A percentile compares a stretch with the other conserved stretches of the same genome.
Conservation (phyloP, 768 basidiomycete species). For the Suillus ampliporus region DNA sequence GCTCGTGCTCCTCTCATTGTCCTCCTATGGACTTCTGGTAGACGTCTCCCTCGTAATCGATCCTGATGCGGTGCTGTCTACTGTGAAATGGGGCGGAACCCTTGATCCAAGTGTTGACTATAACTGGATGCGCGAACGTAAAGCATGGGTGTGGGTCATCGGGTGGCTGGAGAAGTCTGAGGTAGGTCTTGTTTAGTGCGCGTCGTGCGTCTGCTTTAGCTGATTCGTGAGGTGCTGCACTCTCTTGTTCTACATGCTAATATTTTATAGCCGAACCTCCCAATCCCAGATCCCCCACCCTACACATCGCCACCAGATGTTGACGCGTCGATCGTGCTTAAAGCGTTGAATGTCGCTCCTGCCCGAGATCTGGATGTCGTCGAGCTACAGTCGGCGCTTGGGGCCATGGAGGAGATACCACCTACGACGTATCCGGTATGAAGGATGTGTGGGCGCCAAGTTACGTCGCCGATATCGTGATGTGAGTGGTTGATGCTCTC, state of each 20-base stretch:
- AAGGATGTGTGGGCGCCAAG: not conserved
- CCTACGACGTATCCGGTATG: slow-evolving; percentile 29
- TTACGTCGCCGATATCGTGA: not conserved
- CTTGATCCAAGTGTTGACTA: slow-evolving; percentile 20
- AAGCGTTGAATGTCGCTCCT: slow-evolving; percentile 56
- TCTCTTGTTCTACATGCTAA: not conserved
- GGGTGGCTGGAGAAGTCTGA: slow-evolving; percentile 60
- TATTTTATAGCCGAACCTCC: slow-evolving; percentile 39
- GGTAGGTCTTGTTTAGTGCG: slow-evolving; percentile 39
- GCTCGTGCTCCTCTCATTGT: slow-evolving; percentile 54
- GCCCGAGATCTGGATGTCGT: slow-evolving; percentile 50
- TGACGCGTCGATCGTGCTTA: slow-evolving; percentile 52
- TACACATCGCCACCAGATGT: slow-evolving; percentile 46
- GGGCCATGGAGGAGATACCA: slow-evolving; percentile 23
- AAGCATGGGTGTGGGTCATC: slow-evolving; percentile 56
- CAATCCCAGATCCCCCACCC: slow-evolving; percentile 49
- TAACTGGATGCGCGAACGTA: slow-evolving; percentile 59
- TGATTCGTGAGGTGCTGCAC: not conserved
- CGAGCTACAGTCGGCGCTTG: slow-evolving; percentile 30
- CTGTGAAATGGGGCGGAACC: slow-evolving; percentile 9
- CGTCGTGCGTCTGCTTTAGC: slow-evolving; percentile 8
- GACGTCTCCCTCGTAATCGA: slow-evolving; percentile 61
- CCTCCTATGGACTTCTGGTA: slow-evolving; percentile 56
- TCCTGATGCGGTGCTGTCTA: slow-evolving; percentile 25
- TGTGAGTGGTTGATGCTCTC: not conserved